These are phyloP conservation scores for Ceratobasidium sp. DNA, from an alignment of 1,284 basidiomycete genomes.

Conservation along the genomic window DNA sequence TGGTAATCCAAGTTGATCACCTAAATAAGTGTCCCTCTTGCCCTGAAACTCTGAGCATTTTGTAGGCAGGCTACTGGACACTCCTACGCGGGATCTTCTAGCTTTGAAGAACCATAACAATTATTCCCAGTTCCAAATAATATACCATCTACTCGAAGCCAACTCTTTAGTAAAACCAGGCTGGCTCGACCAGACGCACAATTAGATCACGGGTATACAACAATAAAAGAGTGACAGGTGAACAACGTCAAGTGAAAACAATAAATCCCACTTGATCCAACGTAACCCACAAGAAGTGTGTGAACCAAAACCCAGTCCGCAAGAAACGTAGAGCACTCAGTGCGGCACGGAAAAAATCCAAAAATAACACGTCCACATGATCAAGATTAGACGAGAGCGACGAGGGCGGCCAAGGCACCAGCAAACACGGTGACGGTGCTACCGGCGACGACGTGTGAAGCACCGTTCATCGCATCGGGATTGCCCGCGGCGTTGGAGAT, in stretches of 20 bases:
- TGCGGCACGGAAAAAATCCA: slow-evolving; percentile 17
- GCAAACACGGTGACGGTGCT: slow-evolving; percentile 17
- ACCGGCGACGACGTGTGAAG: neutral
- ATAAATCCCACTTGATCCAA: slow-evolving; percentile 15
- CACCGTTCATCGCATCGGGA: slow-evolving; percentile 20
- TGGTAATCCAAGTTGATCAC: too few species aligned
- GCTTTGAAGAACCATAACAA: neutral
- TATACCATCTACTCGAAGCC: slow-evolving; percentile 9
- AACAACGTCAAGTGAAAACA: slow-evolving; percentile 29
- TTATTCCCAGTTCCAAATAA: slow-evolving; percentile 19
- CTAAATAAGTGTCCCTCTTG: neutral
- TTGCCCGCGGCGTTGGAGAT: slow-evolving; percentile 49
- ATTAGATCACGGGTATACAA: slow-evolving; percentile 28
- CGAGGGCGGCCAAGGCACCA: slow-evolving; percentile 39
- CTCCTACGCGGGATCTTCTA: too few species aligned
- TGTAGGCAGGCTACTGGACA: too few species aligned
- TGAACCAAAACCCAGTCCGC: slow-evolving; percentile 9
- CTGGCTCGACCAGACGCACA: slow-evolving; percentile 18
- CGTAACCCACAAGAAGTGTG: slow-evolving; percentile 13
- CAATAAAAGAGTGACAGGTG: slow-evolving; percentile 22
- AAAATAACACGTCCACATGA: neutral
- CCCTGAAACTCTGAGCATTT: too few species aligned
- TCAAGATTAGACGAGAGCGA: slow-evolving; percentile 19
- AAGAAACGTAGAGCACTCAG: slow-evolving; percentile 1
- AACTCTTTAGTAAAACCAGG: slow-evolving; percentile 14